Conservation (phyloP, 306 rosid genomes). For the Hippophae tibetana region DNA sequence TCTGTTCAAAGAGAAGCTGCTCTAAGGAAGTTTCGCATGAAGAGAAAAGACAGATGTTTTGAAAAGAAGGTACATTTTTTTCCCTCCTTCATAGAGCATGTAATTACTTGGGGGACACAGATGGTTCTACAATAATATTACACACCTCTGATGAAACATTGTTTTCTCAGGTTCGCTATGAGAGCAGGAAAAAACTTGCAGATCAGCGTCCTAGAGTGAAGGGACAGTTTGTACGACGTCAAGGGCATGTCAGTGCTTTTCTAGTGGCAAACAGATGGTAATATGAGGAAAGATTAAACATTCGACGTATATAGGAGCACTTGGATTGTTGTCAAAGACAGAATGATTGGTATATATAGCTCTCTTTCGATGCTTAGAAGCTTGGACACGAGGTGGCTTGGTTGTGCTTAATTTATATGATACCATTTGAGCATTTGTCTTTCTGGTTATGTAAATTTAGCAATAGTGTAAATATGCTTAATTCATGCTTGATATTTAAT, state of each 20-base stretch:
- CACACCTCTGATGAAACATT: constrained; percentile 17
- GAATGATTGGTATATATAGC: neutral
- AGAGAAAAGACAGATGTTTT: constrained; percentile 88
- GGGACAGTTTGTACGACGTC: constrained; percentile 84
- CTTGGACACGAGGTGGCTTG: too few relatives aligned
- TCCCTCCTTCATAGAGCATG: neutral
- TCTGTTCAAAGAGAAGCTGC: constrained; percentile 76
- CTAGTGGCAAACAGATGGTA: constrained; percentile 23
- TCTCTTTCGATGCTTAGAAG: too few relatives aligned
- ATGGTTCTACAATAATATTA: constrained; percentile 6
- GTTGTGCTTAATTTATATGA: too few relatives aligned
- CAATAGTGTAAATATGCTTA: too few relatives aligned
- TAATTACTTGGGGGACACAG: neutral
- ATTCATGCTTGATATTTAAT: too few relatives aligned
- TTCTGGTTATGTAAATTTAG: too few relatives aligned
- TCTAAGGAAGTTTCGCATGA: constrained; percentile 75
- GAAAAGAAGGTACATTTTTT: constrained; percentile 68
- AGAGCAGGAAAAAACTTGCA: constrained; percentile 96
- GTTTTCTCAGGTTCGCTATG: constrained; percentile 70
- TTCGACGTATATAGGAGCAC: neutral
- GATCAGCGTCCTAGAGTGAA: constrained; percentile 96
- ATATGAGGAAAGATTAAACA: constrained; percentile 21
- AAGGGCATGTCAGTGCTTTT: constrained; percentile 30
- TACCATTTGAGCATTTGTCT: too few relatives aligned
- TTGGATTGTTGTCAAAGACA: neutral